Base-by-base conservation (phyloP, 2,329 filamentous ascomycete genomes). In the Periconia sp. region DNA sequence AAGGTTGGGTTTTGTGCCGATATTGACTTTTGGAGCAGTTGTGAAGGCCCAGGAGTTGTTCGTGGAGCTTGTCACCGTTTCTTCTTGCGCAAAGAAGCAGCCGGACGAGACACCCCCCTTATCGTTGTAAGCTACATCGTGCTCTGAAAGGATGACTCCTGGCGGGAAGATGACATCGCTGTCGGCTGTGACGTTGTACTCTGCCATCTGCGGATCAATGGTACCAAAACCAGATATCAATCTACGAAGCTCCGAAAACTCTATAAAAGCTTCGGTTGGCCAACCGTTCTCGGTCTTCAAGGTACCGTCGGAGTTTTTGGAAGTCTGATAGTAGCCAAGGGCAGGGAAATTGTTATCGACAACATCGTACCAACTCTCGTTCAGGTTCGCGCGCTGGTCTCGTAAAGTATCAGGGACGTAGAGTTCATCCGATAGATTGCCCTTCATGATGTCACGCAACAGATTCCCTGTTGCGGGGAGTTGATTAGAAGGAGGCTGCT, bases 231-330 rank as follows among this genome's bases (percentile, higher is more conserved):
- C 75, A 7, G 80, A 61, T 2, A 87, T 56, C 2, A 86, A 53
- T 22, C 84, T 73, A 50, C 76, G 76, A n/a, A 73, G 72, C 33
- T 74, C 69, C 2, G 73, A 70, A 31, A 85, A 74, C 51, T 83
- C 80, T 23, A 85, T 65, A 52, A 77, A 83, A 15, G 76, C 73
- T 52, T 82, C 78, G n/a, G 77, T 79, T 0, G 84, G 84, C 84
- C 84, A 87, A 9, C 84, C 84, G 64, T 84, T 75, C 1, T 72
- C 59, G 1, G 83, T 85, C 15, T 72, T 73, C 2, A 59, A 30
- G 6, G 65, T 69, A 13, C 73, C 71, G 3, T 65, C 53, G 9
- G 54, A 34, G 28, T 70, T 54, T 19, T 64, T 56, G 7, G 74
- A 58, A 1, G 72, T 70, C 5, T 68, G 69, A 44, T 81, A 84